Conservation (phyloP, 768 basidiomycete genomes). For the Boletus pseudo-olivaceus region DNA sequence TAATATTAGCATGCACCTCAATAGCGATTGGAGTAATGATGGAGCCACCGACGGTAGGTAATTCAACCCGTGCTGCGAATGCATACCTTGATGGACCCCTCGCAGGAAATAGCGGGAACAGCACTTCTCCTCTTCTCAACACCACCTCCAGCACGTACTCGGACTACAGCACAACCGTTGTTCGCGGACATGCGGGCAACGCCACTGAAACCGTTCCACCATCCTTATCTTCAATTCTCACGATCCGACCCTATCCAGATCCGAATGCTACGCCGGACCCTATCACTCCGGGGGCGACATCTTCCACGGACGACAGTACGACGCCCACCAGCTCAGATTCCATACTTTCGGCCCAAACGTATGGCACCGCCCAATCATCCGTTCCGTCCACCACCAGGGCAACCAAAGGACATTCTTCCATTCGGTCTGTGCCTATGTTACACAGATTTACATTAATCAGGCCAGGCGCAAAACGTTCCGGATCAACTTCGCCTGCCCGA, state of each 20-base stretch:
- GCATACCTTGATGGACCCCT: slow-evolving; percentile 12
- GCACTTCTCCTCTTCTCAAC: slow-evolving; percentile 54
- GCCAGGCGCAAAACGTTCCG: slow-evolving; percentile 61
- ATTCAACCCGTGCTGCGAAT: slow-evolving; percentile 4
- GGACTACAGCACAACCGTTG: slow-evolving; percentile 69
- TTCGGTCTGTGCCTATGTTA: slow-evolving; percentile 53
- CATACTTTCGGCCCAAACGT: slow-evolving; percentile 54
- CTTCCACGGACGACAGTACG: slow-evolving; percentile 26
- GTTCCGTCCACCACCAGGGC: slow-evolving; percentile 56
- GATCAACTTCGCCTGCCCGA: slow-evolving; percentile 27
- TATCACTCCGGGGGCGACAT: slow-evolving; percentile 36
- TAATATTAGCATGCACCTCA: slow-evolving; percentile 45
- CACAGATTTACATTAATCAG: slow-evolving; percentile 88
- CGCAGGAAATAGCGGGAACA: slow-evolving; percentile 39
- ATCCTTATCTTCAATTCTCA: slow-evolving; percentile 70
- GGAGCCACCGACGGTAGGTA: slow-evolving; percentile 35
- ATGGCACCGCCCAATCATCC: slow-evolving; percentile 57
- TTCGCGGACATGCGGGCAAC: slow-evolving; percentile 47
- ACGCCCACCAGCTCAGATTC: slow-evolving; percentile 45
- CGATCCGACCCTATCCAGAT: slow-evolving; percentile 55
- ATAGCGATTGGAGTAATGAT: slow-evolving; percentile 40
- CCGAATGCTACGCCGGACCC: slow-evolving; percentile 44
- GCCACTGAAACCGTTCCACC: slow-evolving; percentile 41
- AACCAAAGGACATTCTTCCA: slow-evolving; percentile 75
- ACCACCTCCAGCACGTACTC: slow-evolving; percentile 43